Conservation (phyloP, 139 green algal species). For the Picochlorum costavermella region DNA sequence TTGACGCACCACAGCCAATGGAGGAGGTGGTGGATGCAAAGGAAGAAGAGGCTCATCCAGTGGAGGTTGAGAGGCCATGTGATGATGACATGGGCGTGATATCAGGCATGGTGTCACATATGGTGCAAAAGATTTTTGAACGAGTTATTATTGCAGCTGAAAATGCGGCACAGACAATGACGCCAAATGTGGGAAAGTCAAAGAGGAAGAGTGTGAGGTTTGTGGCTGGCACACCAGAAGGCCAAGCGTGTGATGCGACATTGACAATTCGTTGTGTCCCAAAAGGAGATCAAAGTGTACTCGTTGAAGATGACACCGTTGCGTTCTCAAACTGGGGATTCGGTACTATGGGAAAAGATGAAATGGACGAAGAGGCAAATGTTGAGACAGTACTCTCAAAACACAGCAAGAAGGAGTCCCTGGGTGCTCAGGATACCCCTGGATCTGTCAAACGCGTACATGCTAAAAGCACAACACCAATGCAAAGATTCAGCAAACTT, state of each 20-base stretch:
- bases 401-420: conserved; percentile 1
- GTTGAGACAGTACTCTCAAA: conserved; percentile 16
- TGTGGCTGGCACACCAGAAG: conserved; percentile 26
- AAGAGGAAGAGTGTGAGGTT: conserved; percentile 10
- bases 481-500: not conserved
- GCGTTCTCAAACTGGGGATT: conserved; percentile 39
- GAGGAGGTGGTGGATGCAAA: too few species aligned
- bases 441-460: not conserved
- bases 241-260: conserved; percentile 23
- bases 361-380: not conserved
- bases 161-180: not conserved
- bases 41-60: too few species aligned
- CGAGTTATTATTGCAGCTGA: not conserved
- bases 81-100: not conserved
- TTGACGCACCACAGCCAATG: too few species aligned
- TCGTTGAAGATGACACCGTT: conserved; percentile 34
- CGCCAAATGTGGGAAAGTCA: not conserved
- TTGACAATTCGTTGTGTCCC: not conserved
- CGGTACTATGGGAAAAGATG: not conserved
- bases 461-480: not conserved
- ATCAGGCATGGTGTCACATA: not conserved
- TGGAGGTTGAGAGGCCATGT: too few species aligned
- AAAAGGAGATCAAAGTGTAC: conserved; percentile 6
- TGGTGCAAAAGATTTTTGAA: not conserved
- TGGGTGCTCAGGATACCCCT: not conserved